These are phyloP conservation scores for Aspergillus viridinutans DNA, from an alignment of 2,329 filamentous ascomycete genomes.

Conservation along the genomic window DNA sequence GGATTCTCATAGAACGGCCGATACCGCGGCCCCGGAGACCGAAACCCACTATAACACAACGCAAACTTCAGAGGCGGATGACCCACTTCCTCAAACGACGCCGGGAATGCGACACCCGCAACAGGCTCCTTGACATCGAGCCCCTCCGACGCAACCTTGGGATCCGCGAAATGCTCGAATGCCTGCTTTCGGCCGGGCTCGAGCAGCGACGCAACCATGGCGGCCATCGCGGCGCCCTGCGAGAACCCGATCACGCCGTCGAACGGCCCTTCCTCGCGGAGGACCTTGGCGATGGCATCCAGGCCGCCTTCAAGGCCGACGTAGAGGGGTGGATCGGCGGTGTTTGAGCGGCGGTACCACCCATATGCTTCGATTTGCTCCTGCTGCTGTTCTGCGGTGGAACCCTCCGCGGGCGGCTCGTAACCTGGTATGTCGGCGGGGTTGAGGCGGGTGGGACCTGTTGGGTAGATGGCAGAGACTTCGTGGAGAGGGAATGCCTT, in stretches of 20 bases:
- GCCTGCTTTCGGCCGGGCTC: slow-evolving; percentile 51
- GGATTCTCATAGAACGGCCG: slow-evolving; percentile 66
- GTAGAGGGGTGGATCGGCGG: slow-evolving; percentile 63
- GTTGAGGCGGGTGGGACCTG: slow-evolving; percentile 60
- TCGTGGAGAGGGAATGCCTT: slow-evolving; percentile 66
- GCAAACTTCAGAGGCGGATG: slow-evolving; percentile 65
- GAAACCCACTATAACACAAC: slow-evolving; percentile 74
- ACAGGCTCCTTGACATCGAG: slow-evolving; percentile 7
- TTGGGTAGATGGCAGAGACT: slow-evolving; percentile 63
- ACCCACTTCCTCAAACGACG: slow-evolving; percentile 40
- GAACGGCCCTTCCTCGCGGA: slow-evolving; percentile 62
- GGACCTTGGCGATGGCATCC: slow-evolving; percentile 55
- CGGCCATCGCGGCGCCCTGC: slow-evolving; percentile 71
- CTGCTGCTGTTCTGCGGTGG: slow-evolving; percentile 4
- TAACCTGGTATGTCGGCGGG: slow-evolving; percentile 68
- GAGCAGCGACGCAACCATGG: slow-evolving; percentile 67
- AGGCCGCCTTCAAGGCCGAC: slow-evolving; percentile 67
- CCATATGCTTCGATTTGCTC: slow-evolving; percentile 64
- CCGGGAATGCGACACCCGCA: slow-evolving; percentile 51
- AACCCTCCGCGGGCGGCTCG: slow-evolving; percentile 39
- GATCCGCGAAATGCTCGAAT: slow-evolving; percentile 43
- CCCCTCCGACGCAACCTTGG: slow-evolving; percentile 15
- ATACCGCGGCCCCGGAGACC: slow-evolving; percentile 58
- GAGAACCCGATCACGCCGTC: slow-evolving; percentile 80
- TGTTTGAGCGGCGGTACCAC: slow-evolving; percentile 69